Evolutionary conservation across 208 protist genomes (phyloP).

Genomic region (Acanthamoeba divionensis): DNA sequence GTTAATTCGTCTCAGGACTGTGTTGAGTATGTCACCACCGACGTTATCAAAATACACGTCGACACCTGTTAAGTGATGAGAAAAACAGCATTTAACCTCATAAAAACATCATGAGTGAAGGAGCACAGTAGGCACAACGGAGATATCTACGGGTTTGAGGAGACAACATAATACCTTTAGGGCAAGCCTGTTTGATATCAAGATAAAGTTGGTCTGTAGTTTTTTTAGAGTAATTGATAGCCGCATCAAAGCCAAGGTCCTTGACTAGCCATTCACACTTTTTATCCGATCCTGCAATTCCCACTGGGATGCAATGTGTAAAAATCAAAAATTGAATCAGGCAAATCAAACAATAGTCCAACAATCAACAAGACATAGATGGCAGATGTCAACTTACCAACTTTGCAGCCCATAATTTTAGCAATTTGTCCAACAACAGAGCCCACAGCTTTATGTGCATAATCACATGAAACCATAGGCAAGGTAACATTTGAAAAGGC

Average conservation of each 20-base stretch:
- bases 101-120: no score
- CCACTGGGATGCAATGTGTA: neutral
- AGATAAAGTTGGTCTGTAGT: constrained; percentile 32
- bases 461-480: neutral
- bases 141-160: no score
- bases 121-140: no score
- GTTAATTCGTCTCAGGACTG: neutral
- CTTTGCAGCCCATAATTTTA: constrained; percentile 64
- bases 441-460: constrained; percentile 56
- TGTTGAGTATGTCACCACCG: constrained; percentile 60
- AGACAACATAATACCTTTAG: constrained; percentile 61
- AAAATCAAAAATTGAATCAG: neutral
- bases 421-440: constrained; percentile 55
- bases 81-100: no score
- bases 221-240: constrained; percentile 69
- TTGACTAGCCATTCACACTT: constrained; percentile 31
- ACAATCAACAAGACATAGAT: neutral
- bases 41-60: constrained; percentile 82
- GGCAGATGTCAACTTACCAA: neutral
- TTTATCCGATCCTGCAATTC: constrained; percentile 66
- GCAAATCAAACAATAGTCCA: no score
- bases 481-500: no score
- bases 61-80: neutral
- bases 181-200: constrained; percentile 42
- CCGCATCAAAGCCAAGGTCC: constrained; percentile 67